Evolutionary conservation across 108 stramenopile genomes (phyloP).

Genomic region (Skeletonema tropicum): DNA sequence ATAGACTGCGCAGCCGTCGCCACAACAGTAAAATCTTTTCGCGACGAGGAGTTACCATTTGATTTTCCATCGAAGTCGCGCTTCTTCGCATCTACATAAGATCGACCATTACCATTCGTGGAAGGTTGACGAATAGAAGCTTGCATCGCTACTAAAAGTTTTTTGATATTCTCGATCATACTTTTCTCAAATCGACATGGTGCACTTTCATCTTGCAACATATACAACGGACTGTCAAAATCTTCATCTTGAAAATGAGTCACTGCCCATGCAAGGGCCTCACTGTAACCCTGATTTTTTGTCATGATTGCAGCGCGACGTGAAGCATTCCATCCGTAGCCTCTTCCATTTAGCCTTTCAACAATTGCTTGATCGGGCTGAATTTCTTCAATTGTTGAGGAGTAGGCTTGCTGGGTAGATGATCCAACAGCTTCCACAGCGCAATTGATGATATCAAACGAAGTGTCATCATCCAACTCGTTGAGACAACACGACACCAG

Average conservation of each 20-base stretch:
- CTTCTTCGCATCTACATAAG: not conserved
- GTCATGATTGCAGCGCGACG: slow-evolving; percentile 68
- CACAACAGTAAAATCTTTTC: not conserved
- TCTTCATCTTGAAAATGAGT: slow-evolving; percentile 67
- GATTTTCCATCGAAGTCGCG: not conserved
- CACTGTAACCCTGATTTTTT: slow-evolving; percentile 58
- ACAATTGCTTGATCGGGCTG: slow-evolving; percentile 46
- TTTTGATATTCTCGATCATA: slow-evolving; percentile 12
- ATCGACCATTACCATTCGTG: not conserved
- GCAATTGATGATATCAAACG: slow-evolving; percentile 16
- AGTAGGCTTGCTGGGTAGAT: not conserved
- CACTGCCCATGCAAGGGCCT: slow-evolving; percentile 80
- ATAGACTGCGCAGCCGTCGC: not conserved
- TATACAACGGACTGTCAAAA: slow-evolving; percentile 67
- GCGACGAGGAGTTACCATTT: not conserved
- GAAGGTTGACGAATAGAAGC: not conserved
- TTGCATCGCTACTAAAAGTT: slow-evolving; percentile 15
- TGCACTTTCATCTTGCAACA: slow-evolving; percentile 36
- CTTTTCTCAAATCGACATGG: slow-evolving; percentile 6
- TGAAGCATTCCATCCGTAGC: slow-evolving; percentile 73
- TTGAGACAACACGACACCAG: slow-evolving; percentile 32
- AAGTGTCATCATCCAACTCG: slow-evolving; percentile 13
- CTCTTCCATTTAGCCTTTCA: slow-evolving; percentile 50
- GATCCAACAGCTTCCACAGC: slow-evolving; percentile 16
- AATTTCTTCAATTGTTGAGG: not conserved